Base-by-base conservation (phyloP, 2,329 filamentous ascomycete genomes). In the Aspergillus japonicus region DNA sequence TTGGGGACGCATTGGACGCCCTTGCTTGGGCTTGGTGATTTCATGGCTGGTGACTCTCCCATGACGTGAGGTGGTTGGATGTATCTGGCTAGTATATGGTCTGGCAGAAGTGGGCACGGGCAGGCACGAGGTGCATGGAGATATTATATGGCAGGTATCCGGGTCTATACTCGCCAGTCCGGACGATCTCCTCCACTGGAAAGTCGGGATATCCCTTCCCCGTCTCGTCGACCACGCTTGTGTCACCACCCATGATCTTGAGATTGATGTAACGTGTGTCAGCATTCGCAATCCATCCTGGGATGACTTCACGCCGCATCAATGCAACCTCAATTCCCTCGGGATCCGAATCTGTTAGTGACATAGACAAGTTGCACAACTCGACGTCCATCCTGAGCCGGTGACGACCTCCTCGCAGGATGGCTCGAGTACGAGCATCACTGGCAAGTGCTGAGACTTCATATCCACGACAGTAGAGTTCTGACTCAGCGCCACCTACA, bases 1-100 rank as follows among this genome's bases (percentile, higher is more conserved):
- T 52, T 59, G 19, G 52, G 35, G 4, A 59, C 57, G 2, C 47
- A 47, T 2, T 59, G 53, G 1, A 59, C 57, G 11, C 50, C 26
- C 29, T 19, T 16, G 39, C 14, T 16, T 7, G 5, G 16, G 16
- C 39, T 19, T 19, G 39, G 39, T 8, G 14, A 5, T 6, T 12
- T 8, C 39, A 19, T 44, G 14, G 39, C n/a, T 12, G 14, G 14
- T 16, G 39, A 8, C 23, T 23, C 23, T 23, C 23, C 23, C 23
- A 23, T 23, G 23, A 23, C 23, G 23, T 23, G 23, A 23, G 23
- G 23, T 4, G 23, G 23, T 23, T 23, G 2, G 23, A 23, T 23
- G 3, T 23, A 23, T 23, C 23, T 23, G 23, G 23, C 23, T 23
- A 23, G 23, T 23, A 23, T 23, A 2, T 23, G 23, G 3, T 23